phyloP scores from a whole-genome alignment of 192 early-diverging fungal species.

The Nowakowskiella sp. region DNA sequence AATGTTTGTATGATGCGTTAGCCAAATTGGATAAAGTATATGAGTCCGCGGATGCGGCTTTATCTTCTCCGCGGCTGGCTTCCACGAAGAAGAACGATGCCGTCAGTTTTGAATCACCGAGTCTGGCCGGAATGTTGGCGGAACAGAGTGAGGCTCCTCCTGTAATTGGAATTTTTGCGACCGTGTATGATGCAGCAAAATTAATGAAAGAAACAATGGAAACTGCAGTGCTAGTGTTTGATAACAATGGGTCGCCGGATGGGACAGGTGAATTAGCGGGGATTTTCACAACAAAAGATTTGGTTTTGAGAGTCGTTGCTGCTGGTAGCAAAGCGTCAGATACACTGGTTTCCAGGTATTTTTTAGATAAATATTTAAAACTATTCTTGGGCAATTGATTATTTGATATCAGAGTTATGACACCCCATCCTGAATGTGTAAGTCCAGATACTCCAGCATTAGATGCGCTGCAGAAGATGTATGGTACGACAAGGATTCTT shows the following conservation, averaged over 20 bases:
- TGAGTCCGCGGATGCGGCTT: not conserved
- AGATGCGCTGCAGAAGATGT: conserved; percentile 41
- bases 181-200: conserved; percentile 35
- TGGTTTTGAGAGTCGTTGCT: conserved; percentile 38
- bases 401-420: conserved; percentile 24
- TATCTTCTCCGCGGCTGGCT: conserved; percentile 15
- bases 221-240: conserved; percentile 36
- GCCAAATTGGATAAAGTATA: not conserved
- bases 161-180: conserved; percentile 22
- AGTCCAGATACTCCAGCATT: conserved; percentile 28
- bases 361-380: too few relatives aligned
- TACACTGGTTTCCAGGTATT: not conserved
- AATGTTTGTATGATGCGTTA: conserved; percentile 42
- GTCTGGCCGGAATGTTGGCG: not conserved
- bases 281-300: conserved; percentile 49
- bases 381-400: too few relatives aligned
- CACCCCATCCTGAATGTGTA: conserved; percentile 40
- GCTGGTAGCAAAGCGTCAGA: conserved; percentile 6
- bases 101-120: not conserved
- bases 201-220: conserved; percentile 29
- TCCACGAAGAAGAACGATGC: conserved; percentile 39
- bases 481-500: too few relatives aligned
- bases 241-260: conserved; percentile 10
- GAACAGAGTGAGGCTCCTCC: conserved; percentile 17
- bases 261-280: conserved; percentile 31